Base-by-base conservation (phyloP, 1,284 basidiomycete genomes). In the Boletus mariae region DNA sequence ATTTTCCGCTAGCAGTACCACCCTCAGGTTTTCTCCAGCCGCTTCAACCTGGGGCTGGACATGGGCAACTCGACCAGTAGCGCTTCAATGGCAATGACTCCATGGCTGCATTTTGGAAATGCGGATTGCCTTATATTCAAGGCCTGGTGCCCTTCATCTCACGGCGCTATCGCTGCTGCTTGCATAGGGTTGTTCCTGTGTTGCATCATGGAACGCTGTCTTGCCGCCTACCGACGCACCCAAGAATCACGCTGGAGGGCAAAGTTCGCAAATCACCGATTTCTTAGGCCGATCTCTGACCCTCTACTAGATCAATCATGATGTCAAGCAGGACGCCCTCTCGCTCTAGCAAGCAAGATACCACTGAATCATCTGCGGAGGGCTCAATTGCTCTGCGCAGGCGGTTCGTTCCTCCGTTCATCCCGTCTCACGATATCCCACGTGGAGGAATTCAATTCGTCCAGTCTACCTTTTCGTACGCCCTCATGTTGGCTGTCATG, bases 401-500 rank as follows among this genome's bases (percentile, higher is more conserved):
- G 10, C 62, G 76, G 32, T 69, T 64, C 20, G 67, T 82, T 26
- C 73, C 82, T 2, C 83, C 86, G 0, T 89, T 89, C 70, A 78
- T 80, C 25, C 59, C 70, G 11, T 70, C 75, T 12, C 80, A 84
- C 56, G 87, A 90, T 62, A 60, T 86, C 25, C 75, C 79, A 11
- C 82, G 87, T 34, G 88, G 88, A 6, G 61, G 76, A 3, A 61
- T 86, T 45, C 80, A 80, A 55, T 77, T 77, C 4, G 49, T 80
- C 29, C 85, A 89, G 58, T 75, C 82, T 45, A 65, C 81, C 23
- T 61, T 89, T 32, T 68, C 71, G 42, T 89, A 85, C 57, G 59
- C 71, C 9, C 74, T 90, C 51, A 90, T 90, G 88, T 65, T 90
- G 65, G 78, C 79, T 10, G 76, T 87, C 62, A 90, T 90, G 88